Conservation (phyloP, 192 early-diverging fungal species). For the Allomyces macrogynus region DNA sequence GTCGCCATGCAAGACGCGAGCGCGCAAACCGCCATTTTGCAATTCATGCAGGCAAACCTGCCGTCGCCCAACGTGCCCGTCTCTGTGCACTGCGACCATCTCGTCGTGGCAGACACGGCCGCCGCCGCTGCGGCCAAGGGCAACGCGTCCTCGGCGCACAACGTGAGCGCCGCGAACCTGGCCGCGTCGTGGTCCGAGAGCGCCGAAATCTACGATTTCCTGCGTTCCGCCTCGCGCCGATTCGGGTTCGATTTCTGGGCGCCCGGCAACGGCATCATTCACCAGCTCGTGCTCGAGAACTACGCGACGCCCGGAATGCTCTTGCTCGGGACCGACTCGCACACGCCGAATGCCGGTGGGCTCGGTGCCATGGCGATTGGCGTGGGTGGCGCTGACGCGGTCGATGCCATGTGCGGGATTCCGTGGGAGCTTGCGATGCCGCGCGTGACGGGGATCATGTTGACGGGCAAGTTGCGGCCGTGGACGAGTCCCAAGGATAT, state of each 20-base stretch:
- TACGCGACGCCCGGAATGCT: constrained; percentile 93
- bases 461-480: constrained; percentile 64
- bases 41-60: constrained; percentile 95
- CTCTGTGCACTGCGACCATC: constrained; percentile 96
- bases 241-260: constrained; percentile 95
- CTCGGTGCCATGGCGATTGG: constrained; percentile 93
- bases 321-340: constrained; percentile 93
- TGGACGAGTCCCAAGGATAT: constrained; percentile 93
- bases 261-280: constrained; percentile 93
- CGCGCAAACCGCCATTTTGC: constrained; percentile 86
- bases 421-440: constrained; percentile 98
- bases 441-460: constrained; percentile 80
- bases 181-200: constrained; percentile 16
- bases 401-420: constrained; percentile 95
- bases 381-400: constrained; percentile 97
- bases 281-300: constrained; percentile 97
- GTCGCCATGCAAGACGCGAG: constrained; percentile 94
- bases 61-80: constrained; percentile 83
- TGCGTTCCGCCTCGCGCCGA: constrained; percentile 58
- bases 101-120: constrained; percentile 81
- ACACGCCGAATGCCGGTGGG: constrained; percentile 71
- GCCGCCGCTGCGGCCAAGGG: constrained; percentile 40
- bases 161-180: constrained; percentile 20
- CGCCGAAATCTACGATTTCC: constrained; percentile 90
- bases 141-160: constrained; percentile 65